A percentile compares a stretch with the other conserved stretches of the same genome.
Evolutionary conservation across 352 stramenopile species (phyloP).

Genomic region (Thraustochytrium striatum): DNA sequence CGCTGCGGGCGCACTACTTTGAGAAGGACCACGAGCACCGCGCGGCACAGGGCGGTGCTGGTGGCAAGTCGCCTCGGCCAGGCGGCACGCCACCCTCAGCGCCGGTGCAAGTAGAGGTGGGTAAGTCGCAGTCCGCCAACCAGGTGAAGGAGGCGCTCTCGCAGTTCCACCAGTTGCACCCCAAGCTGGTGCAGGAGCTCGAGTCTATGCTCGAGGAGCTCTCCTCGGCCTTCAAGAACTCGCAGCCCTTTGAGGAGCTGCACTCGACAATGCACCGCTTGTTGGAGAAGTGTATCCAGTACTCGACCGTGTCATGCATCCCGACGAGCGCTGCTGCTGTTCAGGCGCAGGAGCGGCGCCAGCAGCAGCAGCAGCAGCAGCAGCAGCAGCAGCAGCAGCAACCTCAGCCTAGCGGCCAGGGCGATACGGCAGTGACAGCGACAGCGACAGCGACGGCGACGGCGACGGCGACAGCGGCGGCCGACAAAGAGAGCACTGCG

Average conservation of each 20-base stretch:
- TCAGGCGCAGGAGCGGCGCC: no score
- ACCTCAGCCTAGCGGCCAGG: no score
- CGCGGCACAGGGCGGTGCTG: neutral
- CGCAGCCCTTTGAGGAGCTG: slow-evolving; percentile 90
- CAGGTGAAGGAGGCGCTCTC: slow-evolving; percentile 56
- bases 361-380: no score
- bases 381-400: no score
- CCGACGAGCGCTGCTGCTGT: no score
- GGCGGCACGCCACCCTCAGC: neutral
- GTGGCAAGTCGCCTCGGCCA: neutral
- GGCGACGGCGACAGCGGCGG: no score
- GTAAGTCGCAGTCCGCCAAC: no score
- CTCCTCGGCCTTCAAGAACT: slow-evolving; percentile 92
- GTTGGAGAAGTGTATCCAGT: slow-evolving; percentile 82
- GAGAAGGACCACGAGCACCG: slow-evolving; percentile 86
- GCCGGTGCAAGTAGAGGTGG: neutral
- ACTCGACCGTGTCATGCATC: neutral
- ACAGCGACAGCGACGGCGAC: no score
- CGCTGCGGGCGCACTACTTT: slow-evolving; percentile 93
- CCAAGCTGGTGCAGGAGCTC: slow-evolving; percentile 84
- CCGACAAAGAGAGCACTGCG: no score
- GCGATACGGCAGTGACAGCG: no score
- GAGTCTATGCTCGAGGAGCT: slow-evolving; percentile 97
- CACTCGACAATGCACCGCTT: slow-evolving; percentile 89
- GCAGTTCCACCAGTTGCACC: slow-evolving; percentile 47